Conservation (phyloP, 2,329 filamentous ascomycete species). For the Elsinoe ampelina region DNA sequence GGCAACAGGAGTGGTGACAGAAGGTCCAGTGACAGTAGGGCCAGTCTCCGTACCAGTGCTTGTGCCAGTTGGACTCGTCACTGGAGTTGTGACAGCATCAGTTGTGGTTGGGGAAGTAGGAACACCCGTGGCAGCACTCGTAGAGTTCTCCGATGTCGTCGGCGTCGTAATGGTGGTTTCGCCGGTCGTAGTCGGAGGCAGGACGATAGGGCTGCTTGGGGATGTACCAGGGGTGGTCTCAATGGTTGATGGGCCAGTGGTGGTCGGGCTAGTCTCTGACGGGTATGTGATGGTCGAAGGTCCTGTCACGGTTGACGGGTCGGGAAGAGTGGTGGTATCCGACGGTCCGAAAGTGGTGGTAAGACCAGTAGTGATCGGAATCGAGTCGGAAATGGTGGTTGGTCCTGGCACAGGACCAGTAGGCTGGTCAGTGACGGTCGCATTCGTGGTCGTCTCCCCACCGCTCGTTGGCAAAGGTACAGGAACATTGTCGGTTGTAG, state of each 20-base stretch:
- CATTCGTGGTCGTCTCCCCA: constrained; percentile 7
- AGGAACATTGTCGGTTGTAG: not conserved
- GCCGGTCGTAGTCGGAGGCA: constrained; percentile 11
- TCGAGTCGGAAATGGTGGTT: constrained; percentile 4
- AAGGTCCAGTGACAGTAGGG: constrained; percentile 13
- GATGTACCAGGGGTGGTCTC: constrained; percentile 8
- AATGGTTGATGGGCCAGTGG: constrained; percentile 20
- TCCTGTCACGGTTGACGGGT: not conserved
- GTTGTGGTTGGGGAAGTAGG: not conserved
- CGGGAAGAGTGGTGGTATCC: not conserved
- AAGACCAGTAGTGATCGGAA: constrained; percentile 8
- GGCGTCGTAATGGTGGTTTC: constrained; percentile 11
- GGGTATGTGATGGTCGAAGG: constrained; percentile 15
- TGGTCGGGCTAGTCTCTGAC: constrained; percentile 8
- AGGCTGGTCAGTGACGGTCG: not conserved
- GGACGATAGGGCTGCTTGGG: constrained; percentile 14
- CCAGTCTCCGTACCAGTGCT: not conserved
- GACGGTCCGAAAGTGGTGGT: constrained; percentile 5
- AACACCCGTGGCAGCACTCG: not conserved
- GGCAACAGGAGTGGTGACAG: constrained; percentile 14
- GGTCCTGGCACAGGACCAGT: constrained; percentile 15
- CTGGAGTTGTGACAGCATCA: not conserved
- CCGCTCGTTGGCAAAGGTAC: constrained; percentile 1
- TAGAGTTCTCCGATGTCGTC: constrained; percentile 2
- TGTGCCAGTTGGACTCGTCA: not conserved